Evolutionary conservation across 352 stramenopile genomes (phyloP).

Genomic region (Globisporangium megalacanthum): DNA sequence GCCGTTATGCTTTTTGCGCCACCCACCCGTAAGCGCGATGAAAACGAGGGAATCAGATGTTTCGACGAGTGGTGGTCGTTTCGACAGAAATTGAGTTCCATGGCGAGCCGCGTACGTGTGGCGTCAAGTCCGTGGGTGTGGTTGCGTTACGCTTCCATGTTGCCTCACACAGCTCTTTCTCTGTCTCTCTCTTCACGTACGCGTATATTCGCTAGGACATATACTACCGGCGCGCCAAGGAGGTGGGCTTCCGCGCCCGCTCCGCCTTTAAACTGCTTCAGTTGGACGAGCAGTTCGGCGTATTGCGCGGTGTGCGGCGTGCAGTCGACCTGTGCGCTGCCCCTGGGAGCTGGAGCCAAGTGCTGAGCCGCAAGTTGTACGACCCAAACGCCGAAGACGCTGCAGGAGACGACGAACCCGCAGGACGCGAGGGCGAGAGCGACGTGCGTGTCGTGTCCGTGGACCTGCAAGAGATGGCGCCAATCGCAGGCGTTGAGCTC

Average conservation of each 20-base stretch:
- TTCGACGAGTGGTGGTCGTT: too few relatives aligned
- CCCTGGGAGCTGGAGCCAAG: constrained; percentile 98
- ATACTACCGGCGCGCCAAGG: constrained; percentile 92
- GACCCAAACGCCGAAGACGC: constrained; percentile 23
- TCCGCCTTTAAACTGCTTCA: constrained; percentile 99
- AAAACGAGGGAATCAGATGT: too few relatives aligned
- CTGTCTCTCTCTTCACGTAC: neutral
- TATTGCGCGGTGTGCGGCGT: constrained; percentile 90
- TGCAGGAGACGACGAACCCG: constrained; percentile 9
- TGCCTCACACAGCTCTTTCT: neutral
- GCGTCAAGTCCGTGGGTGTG: too few relatives aligned
- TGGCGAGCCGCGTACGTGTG: too few relatives aligned
- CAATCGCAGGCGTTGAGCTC: constrained; percentile 93
- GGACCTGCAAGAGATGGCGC: constrained; percentile 99
- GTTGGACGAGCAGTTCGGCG: constrained; percentile 97
- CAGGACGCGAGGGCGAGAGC: constrained; percentile 7
- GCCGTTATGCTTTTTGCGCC: too few relatives aligned
- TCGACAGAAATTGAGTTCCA: too few relatives aligned
- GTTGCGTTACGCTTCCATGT: neutral
- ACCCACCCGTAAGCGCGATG: too few relatives aligned
- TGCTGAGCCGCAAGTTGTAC: constrained; percentile 91
- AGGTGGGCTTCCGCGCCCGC: constrained; percentile 95
- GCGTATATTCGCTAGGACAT: constrained; percentile 45
- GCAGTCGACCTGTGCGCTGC: constrained; percentile 98
- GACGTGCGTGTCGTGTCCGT: constrained; percentile 94